A percentile compares a stretch with the other conserved stretches of the same genome.
phyloP scores from a whole-genome alignment of 2,329 filamentous ascomycete species.

The Aspergillus tamarii region DNA sequence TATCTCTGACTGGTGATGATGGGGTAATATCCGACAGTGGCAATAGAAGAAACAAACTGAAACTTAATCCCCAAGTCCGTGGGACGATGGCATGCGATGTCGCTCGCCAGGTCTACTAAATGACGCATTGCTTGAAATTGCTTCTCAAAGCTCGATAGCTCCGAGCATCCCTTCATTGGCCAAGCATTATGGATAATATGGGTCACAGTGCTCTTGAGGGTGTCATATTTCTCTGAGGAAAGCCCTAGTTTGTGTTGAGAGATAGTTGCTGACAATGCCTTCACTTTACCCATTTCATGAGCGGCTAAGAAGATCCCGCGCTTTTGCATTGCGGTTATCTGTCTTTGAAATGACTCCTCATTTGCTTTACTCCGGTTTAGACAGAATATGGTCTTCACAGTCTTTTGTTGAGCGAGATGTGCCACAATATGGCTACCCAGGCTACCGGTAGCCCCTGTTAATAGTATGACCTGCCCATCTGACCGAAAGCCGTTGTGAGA shows the following conservation, averaged over 20 bases:
- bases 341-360: constrained; percentile 33
- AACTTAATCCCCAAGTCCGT: constrained; percentile 34
- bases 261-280: constrained; percentile 55
- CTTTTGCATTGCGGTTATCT: constrained; percentile 36
- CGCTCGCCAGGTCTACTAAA: constrained; percentile 50
- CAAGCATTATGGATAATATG: constrained; percentile 44
- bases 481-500: background rate
- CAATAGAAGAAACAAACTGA: constrained; percentile 49
- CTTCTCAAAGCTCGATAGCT: constrained; percentile 19
- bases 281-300: constrained; percentile 39
- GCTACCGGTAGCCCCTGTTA: constrained; percentile 48
- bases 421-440: constrained; percentile 47
- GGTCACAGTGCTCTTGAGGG: constrained; percentile 46
- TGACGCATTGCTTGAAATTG: constrained; percentile 52
- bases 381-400: constrained; percentile 45
- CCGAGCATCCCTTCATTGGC: background rate
- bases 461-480: constrained; percentile 35
- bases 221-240: constrained; percentile 37
- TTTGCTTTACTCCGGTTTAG: constrained; percentile 47
- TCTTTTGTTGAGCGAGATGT: constrained; percentile 32
- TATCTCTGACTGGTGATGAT: constrained; percentile 24
- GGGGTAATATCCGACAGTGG: constrained; percentile 39
- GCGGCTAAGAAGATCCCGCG: constrained; percentile 28
- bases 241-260: constrained; percentile 55
- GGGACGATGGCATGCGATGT: constrained; percentile 24